Percentiles rank a stretch among this genome's conserved stretches.
Evolutionary conservation across 2,329 filamentous ascomycete genomes (phyloP).

Genomic region (Keithomyces neogunnii): DNA sequence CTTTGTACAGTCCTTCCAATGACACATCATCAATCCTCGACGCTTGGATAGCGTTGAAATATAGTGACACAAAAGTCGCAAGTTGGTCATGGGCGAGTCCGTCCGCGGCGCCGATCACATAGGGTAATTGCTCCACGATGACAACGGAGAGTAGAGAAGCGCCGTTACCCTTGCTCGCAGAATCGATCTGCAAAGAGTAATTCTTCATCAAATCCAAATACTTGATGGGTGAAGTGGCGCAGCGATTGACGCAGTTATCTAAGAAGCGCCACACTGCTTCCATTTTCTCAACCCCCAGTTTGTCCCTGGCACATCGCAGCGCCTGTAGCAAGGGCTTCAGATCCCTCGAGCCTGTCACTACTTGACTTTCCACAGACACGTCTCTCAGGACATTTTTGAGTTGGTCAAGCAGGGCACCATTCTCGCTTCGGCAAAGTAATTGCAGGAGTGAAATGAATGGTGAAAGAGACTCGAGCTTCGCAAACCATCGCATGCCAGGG

Average conservation of each 20-base stretch:
- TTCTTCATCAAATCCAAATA: constrained; percentile 66
- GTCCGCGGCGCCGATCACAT: constrained; percentile 45
- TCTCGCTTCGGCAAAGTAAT: constrained; percentile 22
- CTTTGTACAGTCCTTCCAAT: constrained; percentile 15
- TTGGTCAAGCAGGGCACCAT: constrained; percentile 27
- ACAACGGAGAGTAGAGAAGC: constrained; percentile 58
- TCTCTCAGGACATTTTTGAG: constrained; percentile 49
- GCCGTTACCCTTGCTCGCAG: constrained; percentile 14
- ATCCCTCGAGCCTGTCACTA: constrained; percentile 47
- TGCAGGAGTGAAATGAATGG: constrained; percentile 65
- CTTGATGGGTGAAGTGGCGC: constrained; percentile 68
- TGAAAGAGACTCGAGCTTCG: constrained; percentile 55
- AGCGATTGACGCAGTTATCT: constrained; percentile 74
- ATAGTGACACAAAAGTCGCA: constrained; percentile 48
- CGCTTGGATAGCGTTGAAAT: constrained; percentile 44
- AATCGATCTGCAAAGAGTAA: constrained; percentile 19
- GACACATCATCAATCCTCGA: neutral
- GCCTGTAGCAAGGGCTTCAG: constrained; percentile 37
- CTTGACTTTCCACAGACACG: constrained; percentile 55
- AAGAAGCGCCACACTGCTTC: constrained; percentile 58
- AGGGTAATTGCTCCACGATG: constrained; percentile 71
- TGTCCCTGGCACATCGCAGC: constrained; percentile 15
- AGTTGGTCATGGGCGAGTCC: constrained; percentile 36
- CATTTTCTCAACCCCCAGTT: constrained; percentile 17
- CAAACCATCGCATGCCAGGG: constrained; percentile 84